Conservation (phyloP, 2,329 filamentous ascomycete species). For the Aspergillus clavatus region DNA sequence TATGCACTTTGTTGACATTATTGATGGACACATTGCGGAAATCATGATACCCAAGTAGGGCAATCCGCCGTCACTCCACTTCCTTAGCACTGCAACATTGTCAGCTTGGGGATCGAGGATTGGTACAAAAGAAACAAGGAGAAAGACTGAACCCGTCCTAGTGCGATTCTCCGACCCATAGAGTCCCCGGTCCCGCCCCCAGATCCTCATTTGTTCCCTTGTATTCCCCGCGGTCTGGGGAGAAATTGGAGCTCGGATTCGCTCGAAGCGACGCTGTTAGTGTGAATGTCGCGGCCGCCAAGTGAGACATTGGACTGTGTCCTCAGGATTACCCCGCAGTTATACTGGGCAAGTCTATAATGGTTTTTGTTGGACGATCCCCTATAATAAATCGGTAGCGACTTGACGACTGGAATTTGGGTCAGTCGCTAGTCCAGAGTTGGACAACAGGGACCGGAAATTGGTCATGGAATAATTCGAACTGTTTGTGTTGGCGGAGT, state of each 20-base stretch:
- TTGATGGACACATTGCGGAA: not conserved
- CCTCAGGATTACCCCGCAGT: not conserved
- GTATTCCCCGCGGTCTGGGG: constrained; percentile 2
- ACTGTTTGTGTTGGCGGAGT: no score
- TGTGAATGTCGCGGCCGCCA: not conserved
- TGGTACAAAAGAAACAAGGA: not conserved
- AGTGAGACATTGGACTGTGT: not conserved
- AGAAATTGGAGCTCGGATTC: not conserved
- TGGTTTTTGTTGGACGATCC: not conserved
- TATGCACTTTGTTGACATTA: no score
- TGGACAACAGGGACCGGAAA: not conserved
- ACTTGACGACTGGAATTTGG: no score
- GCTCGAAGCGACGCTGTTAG: constrained; percentile 3
- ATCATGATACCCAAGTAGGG: not conserved
- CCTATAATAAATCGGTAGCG: not conserved
- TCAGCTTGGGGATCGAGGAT: not conserved
- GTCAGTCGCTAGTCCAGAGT: no score
- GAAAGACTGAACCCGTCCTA: no score
- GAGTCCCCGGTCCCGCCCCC: constrained; percentile 20
- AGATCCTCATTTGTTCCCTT: constrained; percentile 20
- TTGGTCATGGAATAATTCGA: no score
- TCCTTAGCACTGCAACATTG: constrained; percentile 10
- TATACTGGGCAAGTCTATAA: not conserved
- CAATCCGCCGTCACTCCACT: constrained; percentile 4
- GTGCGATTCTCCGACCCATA: no score